A percentile compares a stretch with the other conserved stretches of the same genome.
Evolutionary conservation across 1,284 basidiomycete species (phyloP).

Genomic region (Microbotryum lychnidis-dioicae): DNA sequence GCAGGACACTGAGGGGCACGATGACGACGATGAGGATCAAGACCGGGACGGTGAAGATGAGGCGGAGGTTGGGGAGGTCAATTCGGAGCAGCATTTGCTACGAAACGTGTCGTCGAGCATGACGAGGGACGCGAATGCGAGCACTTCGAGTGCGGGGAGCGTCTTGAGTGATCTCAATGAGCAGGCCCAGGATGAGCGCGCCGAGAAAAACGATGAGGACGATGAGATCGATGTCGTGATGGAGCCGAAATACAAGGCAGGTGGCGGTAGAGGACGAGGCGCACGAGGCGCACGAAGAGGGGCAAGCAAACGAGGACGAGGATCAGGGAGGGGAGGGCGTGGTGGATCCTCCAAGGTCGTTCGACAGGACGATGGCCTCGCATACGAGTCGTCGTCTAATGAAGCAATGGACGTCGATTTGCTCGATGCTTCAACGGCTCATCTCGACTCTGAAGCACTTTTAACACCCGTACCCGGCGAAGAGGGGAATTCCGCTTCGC

Average conservation of each 20-base stretch:
- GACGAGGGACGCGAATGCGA: neutral
- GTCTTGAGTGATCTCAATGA: neutral
- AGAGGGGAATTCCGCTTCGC: too few relatives aligned
- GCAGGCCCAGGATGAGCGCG: neutral
- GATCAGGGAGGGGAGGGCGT: too few relatives aligned
- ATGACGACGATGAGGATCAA: neutral
- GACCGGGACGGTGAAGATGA: neutral
- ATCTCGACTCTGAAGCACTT: too few relatives aligned
- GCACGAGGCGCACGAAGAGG: conserved; percentile 3
- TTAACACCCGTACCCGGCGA: too few relatives aligned
- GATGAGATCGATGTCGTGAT: conserved; percentile 1
- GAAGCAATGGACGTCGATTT: too few relatives aligned
- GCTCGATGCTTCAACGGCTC: too few relatives aligned
- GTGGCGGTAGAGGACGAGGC: neutral
- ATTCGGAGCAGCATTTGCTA: neutral
- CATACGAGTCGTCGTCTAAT: too few relatives aligned
- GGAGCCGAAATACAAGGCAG: neutral
- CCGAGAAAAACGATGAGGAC: neutral
- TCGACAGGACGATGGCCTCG: too few relatives aligned
- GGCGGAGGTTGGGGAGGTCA: neutral
- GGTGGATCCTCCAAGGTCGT: too few relatives aligned
- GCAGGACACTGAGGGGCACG: too few relatives aligned
- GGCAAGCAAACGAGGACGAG: neutral
- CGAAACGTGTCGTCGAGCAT: neutral
- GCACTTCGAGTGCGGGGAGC: too few relatives aligned